Base-by-base conservation (phyloP, 2,329 filamentous ascomycete genomes). In the Fusarium udum region DNA sequence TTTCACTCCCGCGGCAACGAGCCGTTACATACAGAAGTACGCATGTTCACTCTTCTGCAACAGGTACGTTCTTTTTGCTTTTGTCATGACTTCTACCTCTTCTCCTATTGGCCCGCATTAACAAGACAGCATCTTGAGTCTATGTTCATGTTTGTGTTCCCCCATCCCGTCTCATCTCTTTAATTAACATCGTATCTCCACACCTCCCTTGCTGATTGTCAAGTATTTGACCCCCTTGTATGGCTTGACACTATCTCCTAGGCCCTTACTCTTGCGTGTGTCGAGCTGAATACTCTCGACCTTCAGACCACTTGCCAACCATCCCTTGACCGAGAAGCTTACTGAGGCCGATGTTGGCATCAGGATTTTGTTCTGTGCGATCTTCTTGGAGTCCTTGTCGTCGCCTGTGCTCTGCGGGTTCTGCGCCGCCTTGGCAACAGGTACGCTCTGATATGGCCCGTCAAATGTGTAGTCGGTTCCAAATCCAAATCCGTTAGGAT, bases 161-260 rank as follows among this genome's bases (percentile, higher is more conserved):
- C 49, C 31, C 26, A 10, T n/a, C 26, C 31, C 62, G 39, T 63
- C 42, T 67, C 42, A 34, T 46, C 53, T 46, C 37, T 53, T 48
- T 52, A 14, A 39, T 59, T 62, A 90, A 79, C 90, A 92, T 76
- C 90, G 84, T 75, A 91, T 86, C 81, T 92, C 90, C 46, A 92
- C 85, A 28, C 90, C 90, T 20, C 88, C 87, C 71, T 89, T 90
- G 78, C 90, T 92, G 55, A 92, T 85, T 22, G 95, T 98, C 77
- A 99, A 81, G 82, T 99, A 99, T 84, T 99, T 99, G 74, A 99
- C 96, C 3, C 96, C 96, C 84, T 98, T 99, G 83, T 97, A 98
- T 31, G 96, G 96, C 83, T 95, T 97, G 43, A 98, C 91, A 6
- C 93, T 91, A 74, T 97, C 94, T 1, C 94, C 94, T 51, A 99